Base-by-base conservation (phyloP, 75 land plant genomes). In the Sequoiadendron giganteum region DNA sequence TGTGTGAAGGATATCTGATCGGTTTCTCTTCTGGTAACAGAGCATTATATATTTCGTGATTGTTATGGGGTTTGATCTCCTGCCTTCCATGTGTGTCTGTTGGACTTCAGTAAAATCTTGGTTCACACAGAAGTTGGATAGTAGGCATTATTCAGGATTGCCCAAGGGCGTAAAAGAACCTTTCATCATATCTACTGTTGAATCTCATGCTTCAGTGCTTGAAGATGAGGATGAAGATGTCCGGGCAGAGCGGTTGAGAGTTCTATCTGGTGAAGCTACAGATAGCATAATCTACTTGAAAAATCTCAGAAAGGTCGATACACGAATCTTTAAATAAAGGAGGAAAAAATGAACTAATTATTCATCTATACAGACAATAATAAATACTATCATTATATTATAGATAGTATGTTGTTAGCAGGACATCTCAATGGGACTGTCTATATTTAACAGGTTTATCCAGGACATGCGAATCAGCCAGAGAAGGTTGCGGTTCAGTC, bases 401-500 rank as follows among this genome's bases (percentile, higher is more conserved):
- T 45, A 19, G 5, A 13, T 82, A 47, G 21, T 43, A n/a, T 3
- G 11, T n/a, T 82, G 47, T 82, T n/a, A 82, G 84, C 15, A 45
- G 84, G 13, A 28, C 28, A 43, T 82, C 84, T 82, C 45, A 82
- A 42, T 82, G n/a, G 47, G 49, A 49, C 48, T 47, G 10, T 25
- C 5, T 21, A 25, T 82, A 13, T 38, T 38, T 86, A 54, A 78
- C 88, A 94, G 95, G 93, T 96, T 25, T 97, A 93, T 93, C 92
- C 95, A 84, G 96, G 94, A 40, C 88, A 91, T 80, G 94, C 87
- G 86, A 73, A 84, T 65, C 90, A 88, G 81, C 86, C 90, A 48
- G 34, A 86, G 75, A 97, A 97, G 88, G 92, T 95, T 87, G 99
- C 99, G 38, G 99, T 97, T 85, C 87, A 94, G 86, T 93, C 94